phyloP scores from a whole-genome alignment of 2,329 filamentous ascomycete species.

The Colletotrichum trifolii region DNA sequence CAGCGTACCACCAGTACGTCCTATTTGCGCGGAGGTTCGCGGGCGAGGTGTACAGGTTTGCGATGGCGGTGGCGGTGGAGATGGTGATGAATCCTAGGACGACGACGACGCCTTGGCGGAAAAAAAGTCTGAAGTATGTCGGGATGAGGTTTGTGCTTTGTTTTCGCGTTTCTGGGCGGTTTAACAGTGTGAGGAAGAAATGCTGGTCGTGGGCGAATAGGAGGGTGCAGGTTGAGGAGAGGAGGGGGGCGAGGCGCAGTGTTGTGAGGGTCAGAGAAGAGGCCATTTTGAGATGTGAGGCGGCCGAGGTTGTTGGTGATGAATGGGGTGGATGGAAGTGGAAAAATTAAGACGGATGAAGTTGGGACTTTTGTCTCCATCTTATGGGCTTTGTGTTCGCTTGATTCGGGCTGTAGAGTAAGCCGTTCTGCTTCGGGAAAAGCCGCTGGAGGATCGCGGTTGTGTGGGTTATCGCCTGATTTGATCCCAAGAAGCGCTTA shows the following conservation, averaged over 20 bases:
- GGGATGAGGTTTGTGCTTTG: slow-evolving; percentile 39
- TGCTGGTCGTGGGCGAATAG: slow-evolving; percentile 42
- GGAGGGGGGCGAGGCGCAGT: slow-evolving; percentile 44
- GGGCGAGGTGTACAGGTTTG: neutral
- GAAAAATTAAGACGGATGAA: neutral
- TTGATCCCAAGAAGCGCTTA: too few species aligned
- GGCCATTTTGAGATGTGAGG: slow-evolving; percentile 33
- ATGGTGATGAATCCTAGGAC: slow-evolving; percentile 10
- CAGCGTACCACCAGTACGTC: slow-evolving; percentile 44
- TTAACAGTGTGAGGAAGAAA: slow-evolving; percentile 36
- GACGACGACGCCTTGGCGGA: slow-evolving; percentile 37
- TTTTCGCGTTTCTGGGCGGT: slow-evolving; percentile 18
- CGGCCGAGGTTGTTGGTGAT: too few species aligned
- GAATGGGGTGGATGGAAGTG: neutral
- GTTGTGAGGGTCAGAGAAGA: slow-evolving; percentile 35
- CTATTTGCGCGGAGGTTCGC: neutral
- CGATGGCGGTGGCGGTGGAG: neutral
- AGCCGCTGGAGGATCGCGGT: too few species aligned
- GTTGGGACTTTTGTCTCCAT: too few species aligned
- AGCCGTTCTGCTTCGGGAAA: too few species aligned
- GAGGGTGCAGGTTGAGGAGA: slow-evolving; percentile 44
- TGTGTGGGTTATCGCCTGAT: too few species aligned
- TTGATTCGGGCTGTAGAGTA: too few species aligned
- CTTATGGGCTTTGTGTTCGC: too few species aligned
- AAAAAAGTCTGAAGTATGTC: slow-evolving; percentile 41